A percentile compares a stretch with the other conserved stretches of the same genome.
These are phyloP conservation scores for Vitis hybrid DNA, from an alignment of 177 flowering plant species.

Conservation along the genomic window DNA sequence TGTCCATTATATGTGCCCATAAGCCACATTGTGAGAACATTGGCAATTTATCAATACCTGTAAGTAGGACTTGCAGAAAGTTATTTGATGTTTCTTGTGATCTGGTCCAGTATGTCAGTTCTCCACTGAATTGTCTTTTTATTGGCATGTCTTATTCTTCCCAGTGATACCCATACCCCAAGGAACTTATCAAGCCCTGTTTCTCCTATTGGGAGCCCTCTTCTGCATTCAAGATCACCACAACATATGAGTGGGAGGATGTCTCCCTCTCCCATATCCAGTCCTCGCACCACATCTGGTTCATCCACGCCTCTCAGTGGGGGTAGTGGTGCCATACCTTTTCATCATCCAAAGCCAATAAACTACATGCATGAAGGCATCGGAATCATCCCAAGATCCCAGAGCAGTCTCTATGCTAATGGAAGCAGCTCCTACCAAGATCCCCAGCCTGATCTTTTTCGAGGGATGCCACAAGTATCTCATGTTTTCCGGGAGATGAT, in stretches of 20 bases:
- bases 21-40: too few relatives aligned
- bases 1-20: too few relatives aligned
- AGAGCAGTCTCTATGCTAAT: conserved; percentile 18
- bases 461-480: conserved; percentile 17
- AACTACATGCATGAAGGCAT: conserved; percentile 37
- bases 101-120: neutral
- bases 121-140: too few relatives aligned
- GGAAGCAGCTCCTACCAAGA: conserved; percentile 18
- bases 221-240: conserved; percentile 50
- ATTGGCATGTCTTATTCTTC: neutral
- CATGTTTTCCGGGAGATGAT: conserved; percentile 15
- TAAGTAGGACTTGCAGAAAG: too few relatives aligned
- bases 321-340: conserved; percentile 56
- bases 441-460: conserved; percentile 16
- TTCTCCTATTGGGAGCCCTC: conserved; percentile 66
- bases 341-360: conserved; percentile 31
- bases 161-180: conserved; percentile 39
- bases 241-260: conserved; percentile 50
- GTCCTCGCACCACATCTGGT: conserved; percentile 62
- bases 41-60: too few relatives aligned
- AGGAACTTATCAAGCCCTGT: conserved; percentile 65
- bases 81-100: too few relatives aligned
- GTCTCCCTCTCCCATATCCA: conserved; percentile 72
- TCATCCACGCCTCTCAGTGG: conserved; percentile 67
- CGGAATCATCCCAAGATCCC: conserved; percentile 31